Evolutionary conservation across 2,329 filamentous ascomycete genomes (phyloP), one percentile per base, ranked within the genome.

Genomic region (Salinomyces thailandicus): DNA sequence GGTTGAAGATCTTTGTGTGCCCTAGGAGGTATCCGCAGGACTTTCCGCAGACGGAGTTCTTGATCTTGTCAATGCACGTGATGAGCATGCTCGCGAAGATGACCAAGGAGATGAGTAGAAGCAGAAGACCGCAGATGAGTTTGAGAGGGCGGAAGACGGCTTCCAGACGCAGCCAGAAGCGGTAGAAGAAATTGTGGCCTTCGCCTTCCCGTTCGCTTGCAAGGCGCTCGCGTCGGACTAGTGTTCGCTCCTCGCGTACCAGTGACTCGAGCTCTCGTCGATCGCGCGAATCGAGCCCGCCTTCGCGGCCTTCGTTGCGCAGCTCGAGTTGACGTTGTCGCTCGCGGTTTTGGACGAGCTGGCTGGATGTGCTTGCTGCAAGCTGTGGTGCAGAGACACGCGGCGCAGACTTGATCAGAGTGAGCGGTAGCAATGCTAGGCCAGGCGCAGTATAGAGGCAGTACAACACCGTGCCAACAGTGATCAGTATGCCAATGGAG

Each of bases 41-140:
- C 41, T 78, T 69, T 59, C 91, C 89, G 73, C 91, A 98, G 44
- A 93, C 67, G 3, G 87, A 95, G 66, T 96, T 95, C 60, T 82
- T 87, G 22, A 86, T 85, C 66, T 96, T 96, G 72, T 98, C 91
- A 53, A 96, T 86, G 48, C 79, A 82, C 0, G 89, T 96, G 56
- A 96, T 82, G 49, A 96, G 73, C 85, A 98, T 96, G 9, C 85
- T 93, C 6, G 81, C 73, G 73, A 85, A 93, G 48, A 93, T 72
- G 28, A 93, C 48, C 11, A 94, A 61, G 0, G 84, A 72, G 15
- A 94, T 58, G 2, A 85, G 47, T 19, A 95, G 70, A 2, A 96
- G 65, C 0, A 93, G 49, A 33, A 95, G 67, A 11, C 91, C 91
- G 2, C 85, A 81, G 11, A 96, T 60, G 28, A 96, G 75, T 65